These are phyloP conservation scores for Choiromyces venosus DNA, from an alignment of 495 filamentous ascomycete genomes.

Conservation along the genomic window DNA sequence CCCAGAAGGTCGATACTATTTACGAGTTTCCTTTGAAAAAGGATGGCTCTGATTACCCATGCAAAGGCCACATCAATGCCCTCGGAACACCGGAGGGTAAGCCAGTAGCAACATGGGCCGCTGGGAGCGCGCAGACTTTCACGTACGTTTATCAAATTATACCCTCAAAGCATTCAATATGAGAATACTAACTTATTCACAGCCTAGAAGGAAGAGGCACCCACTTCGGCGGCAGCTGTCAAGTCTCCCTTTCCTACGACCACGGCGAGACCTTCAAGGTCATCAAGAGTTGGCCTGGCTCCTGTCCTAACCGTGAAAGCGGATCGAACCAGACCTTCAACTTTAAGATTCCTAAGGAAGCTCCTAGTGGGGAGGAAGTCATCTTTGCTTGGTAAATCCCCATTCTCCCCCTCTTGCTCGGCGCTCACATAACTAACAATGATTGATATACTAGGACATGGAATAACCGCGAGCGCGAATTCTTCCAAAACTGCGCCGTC, in stretches of 20 bases:
- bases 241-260: slow-evolving; percentile 60
- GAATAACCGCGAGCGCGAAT: slow-evolving; percentile 61
- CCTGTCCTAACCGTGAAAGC: slow-evolving; percentile 49
- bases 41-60: slow-evolving; percentile 54
- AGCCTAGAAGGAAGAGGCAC: slow-evolving; percentile 50
- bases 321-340: slow-evolving; percentile 47
- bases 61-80: slow-evolving; percentile 59
- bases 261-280: slow-evolving; percentile 57
- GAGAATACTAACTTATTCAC: slow-evolving; percentile 11
- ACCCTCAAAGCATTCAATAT: not conserved
- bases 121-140: slow-evolving; percentile 56
- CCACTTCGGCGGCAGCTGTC: slow-evolving; percentile 62
- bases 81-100: slow-evolving; percentile 48
- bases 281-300: slow-evolving; percentile 60
- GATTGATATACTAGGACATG: no score
- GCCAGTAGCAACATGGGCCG: slow-evolving; percentile 49
- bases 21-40: slow-evolving; percentile 48
- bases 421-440: not conserved
- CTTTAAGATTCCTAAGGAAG: slow-evolving; percentile 60
- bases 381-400: slow-evolving; percentile 60
- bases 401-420: not conserved
- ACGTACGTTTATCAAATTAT: slow-evolving; percentile 28
- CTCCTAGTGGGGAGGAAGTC: slow-evolving; percentile 52
- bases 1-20: slow-evolving; percentile 29
- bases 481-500: slow-evolving; percentile 62